These are phyloP conservation scores for Nemania abortiva DNA, from an alignment of 2,329 filamentous ascomycete genomes.

Conservation along the genomic window DNA sequence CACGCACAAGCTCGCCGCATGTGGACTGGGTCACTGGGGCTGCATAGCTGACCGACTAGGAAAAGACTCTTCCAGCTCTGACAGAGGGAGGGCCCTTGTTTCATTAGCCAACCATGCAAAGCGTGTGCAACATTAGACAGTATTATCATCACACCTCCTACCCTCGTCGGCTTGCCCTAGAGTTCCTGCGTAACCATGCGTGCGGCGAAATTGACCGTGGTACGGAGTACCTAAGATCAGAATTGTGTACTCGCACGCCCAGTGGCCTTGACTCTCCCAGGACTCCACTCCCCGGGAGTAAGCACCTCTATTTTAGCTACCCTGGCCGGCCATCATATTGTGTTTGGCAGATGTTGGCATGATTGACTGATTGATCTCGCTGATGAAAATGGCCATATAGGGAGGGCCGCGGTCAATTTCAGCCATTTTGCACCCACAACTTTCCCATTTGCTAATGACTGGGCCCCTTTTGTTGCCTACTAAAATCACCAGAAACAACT, in stretches of 20 bases:
- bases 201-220: slow-evolving; percentile 34
- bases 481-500: slow-evolving; percentile 27
- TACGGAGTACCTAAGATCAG: slow-evolving; percentile 30
- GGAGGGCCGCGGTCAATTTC: slow-evolving; percentile 19
- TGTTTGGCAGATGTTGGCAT: slow-evolving; percentile 21
- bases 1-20: slow-evolving; percentile 26
- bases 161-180: slow-evolving; percentile 33
- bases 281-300: slow-evolving; percentile 37
- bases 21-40: slow-evolving; percentile 7
- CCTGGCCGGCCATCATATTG: slow-evolving; percentile 27
- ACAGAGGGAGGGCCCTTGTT: slow-evolving; percentile 28
- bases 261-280: slow-evolving; percentile 27
- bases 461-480: slow-evolving; percentile 31
- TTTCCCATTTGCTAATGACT: slow-evolving; percentile 34
- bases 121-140: slow-evolving; percentile 38
- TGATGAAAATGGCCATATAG: slow-evolving; percentile 22
- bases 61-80: neutral
- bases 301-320: slow-evolving; percentile 37
- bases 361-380: neutral
- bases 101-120: slow-evolving; percentile 34
- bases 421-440: slow-evolving; percentile 20
- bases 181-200: slow-evolving; percentile 39
- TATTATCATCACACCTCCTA: slow-evolving; percentile 30
- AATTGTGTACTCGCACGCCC: slow-evolving; percentile 24
- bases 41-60: slow-evolving; percentile 24